A percentile compares a stretch with the other conserved stretches of the same genome.
Conservation (phyloP, 148 eudicot species). For the Rheum nobile region DNA sequence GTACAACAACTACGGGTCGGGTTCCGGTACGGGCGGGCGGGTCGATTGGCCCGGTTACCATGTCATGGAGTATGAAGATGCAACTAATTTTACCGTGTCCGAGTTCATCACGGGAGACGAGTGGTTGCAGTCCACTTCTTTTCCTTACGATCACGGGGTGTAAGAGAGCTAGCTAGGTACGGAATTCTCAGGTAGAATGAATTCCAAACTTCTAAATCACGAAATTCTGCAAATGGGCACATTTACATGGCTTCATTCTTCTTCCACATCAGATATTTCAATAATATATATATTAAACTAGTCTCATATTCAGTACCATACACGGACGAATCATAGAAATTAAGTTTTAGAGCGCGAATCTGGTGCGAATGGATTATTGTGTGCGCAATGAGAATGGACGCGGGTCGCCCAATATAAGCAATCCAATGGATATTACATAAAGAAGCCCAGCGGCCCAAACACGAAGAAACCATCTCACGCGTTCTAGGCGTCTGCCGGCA, state of each 20-base stretch:
- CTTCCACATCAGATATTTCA: neutral
- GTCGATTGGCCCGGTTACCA: constrained; percentile 69
- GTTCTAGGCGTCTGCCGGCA: no score
- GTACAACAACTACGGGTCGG: constrained; percentile 63
- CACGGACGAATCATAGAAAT: no score
- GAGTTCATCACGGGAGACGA: constrained; percentile 64
- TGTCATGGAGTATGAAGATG: constrained; percentile 69
- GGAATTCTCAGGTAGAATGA: neutral
- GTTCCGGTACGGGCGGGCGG: constrained; percentile 29
- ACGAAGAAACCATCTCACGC: no score
- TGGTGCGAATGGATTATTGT: no score
- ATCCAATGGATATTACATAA: no score
- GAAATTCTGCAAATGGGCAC: neutral
- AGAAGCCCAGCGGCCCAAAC: no score
- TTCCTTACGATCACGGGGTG: constrained; percentile 78
- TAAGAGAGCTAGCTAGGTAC: constrained; percentile 10
- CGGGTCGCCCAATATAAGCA: no score
- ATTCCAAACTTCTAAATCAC: neutral
- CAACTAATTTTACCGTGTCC: constrained; percentile 62
- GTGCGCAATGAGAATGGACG: no score
- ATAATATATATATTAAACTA: no score
- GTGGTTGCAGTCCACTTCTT: constrained; percentile 85
- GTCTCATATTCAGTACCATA: no score
- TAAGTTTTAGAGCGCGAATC: no score
- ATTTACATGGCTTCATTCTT: neutral